Conservation (phyloP, 202 grass and related monocot species). For the Thinopyrum obtusiflorum region DNA sequence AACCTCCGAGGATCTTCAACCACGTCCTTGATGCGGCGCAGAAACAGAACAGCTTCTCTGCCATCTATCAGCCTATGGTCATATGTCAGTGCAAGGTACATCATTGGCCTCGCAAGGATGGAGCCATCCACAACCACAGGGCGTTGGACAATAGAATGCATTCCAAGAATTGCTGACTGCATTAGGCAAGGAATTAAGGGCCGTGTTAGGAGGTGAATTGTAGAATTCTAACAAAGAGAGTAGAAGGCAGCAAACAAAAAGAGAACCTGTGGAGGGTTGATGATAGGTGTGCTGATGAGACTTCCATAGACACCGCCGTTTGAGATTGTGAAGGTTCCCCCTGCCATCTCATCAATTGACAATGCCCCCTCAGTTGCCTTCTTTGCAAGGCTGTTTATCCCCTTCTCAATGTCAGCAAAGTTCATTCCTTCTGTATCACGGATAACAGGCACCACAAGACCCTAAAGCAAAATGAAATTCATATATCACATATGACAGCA, state of each 20-base stretch:
- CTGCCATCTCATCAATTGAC: constrained; percentile 98
- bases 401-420: constrained; percentile 94
- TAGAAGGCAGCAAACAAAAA: neutral
- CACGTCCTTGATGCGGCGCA: constrained; percentile 91
- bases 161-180: constrained; percentile 93
- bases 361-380: constrained; percentile 87
- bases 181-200: neutral
- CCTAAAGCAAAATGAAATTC: constrained; percentile 44
- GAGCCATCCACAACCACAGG: constrained; percentile 75
- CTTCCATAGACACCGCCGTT: constrained; percentile 98
- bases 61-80: constrained; percentile 96
- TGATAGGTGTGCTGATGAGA: constrained; percentile 94
- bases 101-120: constrained; percentile 82
- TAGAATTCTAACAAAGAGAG: neutral
- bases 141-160: constrained; percentile 89
- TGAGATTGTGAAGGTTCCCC: constrained; percentile 94
- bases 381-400: constrained; percentile 80
- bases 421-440: constrained; percentile 86
- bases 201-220: neutral
- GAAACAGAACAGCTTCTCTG: constrained; percentile 98
- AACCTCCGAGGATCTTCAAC: constrained; percentile 89
- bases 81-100: constrained; percentile 91
- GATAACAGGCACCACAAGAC: constrained; percentile 90
- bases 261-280: constrained; percentile 88
- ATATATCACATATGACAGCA: neutral